phyloP scores from a whole-genome alignment of 2,329 filamentous ascomycete species.

The Fusarium gaditjirri region DNA sequence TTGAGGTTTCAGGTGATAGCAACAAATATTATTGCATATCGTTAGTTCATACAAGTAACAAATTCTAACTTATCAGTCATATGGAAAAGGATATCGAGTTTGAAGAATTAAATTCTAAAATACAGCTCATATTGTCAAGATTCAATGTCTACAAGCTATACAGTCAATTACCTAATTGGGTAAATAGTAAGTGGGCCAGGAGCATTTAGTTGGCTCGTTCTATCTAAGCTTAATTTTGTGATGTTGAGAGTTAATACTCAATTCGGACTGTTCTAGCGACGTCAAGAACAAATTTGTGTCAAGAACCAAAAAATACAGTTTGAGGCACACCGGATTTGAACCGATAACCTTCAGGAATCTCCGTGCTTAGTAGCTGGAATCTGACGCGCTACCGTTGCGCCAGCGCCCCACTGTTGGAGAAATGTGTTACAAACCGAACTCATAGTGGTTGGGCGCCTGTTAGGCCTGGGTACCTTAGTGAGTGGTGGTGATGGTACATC shows the following conservation, averaged over 20 bases:
- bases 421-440: fast-evolving
- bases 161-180: neutral
- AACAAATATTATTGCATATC: neutral
- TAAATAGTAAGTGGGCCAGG: fast-evolving
- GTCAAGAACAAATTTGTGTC: fast-evolving
- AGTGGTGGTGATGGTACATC: fast-evolving
- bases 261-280: too few species aligned
- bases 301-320: fast-evolving
- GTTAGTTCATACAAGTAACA: neutral
- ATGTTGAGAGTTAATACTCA: too few species aligned
- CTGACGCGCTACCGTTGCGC: slow-evolving; percentile 2
- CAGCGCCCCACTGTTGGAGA: neutral
- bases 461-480: fast-evolving
- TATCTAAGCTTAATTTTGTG: neutral
- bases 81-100: fast-evolving
- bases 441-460: fast-evolving
- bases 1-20: fast-evolving
- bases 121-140: too few species aligned
- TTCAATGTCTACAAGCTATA: too few species aligned
- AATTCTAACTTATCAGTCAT: fast-evolving
- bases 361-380: neutral
- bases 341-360: slow-evolving; percentile 4
- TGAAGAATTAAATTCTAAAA: neutral
- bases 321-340: slow-evolving; percentile 5
- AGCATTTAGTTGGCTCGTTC: fast-evolving